Conservation (phyloP, 805 yeast genomes). For the Ogataea minuta region DNA sequence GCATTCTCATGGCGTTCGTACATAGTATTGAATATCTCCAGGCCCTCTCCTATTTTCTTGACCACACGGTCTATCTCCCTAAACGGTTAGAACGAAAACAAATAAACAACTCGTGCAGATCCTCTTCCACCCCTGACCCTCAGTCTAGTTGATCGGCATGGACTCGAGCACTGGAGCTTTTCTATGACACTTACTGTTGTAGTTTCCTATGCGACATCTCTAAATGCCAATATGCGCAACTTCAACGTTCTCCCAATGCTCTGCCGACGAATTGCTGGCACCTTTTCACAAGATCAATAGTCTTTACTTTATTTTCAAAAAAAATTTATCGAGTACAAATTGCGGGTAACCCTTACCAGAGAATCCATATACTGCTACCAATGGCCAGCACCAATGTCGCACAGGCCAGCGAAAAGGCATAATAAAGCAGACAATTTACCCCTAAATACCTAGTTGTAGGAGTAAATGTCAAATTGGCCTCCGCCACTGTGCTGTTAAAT, state of each 20-base stretch:
- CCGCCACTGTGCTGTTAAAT: constrained; percentile 1
- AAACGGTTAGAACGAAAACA: constrained; percentile 10
- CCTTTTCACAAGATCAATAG: constrained; percentile 5
- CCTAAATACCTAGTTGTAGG: not conserved
- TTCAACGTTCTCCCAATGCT: not conserved
- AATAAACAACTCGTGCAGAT: not conserved
- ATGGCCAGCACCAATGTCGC: not conserved
- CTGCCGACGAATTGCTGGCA: constrained; percentile 1
- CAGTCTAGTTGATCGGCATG: not conserved
- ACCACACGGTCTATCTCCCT: constrained; percentile 62
- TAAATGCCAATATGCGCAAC: constrained; percentile 3
- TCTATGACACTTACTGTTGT: constrained; percentile 32
- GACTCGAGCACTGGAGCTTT: not conserved
- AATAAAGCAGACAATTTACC: constrained; percentile 1
- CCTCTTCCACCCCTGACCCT: constrained; percentile 1
- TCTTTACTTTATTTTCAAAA: constrained; percentile 2
- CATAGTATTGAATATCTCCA: constrained; percentile 51
- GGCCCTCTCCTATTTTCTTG: constrained; percentile 58
- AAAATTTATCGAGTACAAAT: constrained; percentile 8
- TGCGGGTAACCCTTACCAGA: constrained; percentile 10
- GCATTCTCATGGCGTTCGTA: constrained; percentile 53
- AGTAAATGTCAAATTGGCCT: not conserved
- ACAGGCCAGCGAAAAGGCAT: constrained; percentile 3
- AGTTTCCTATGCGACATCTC: constrained; percentile 39
- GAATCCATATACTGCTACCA: constrained; percentile 5